phyloP scores from a whole-genome alignment of 495 filamentous ascomycete genomes.

The Penicillium antarcticum region DNA sequence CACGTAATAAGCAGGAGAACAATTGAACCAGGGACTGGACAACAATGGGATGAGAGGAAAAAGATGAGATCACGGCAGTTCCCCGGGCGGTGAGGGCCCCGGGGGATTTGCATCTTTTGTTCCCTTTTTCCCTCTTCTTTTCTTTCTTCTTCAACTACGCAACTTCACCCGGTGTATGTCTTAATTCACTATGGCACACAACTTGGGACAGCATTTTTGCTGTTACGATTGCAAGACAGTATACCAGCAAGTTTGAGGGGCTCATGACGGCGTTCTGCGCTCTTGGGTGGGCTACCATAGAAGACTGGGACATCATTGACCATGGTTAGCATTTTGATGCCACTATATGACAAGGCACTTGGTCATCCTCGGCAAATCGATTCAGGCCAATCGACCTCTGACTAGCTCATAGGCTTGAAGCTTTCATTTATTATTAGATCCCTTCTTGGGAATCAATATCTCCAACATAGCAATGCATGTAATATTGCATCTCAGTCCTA shows the following conservation, averaged over 20 bases:
- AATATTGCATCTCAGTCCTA: too few relatives aligned
- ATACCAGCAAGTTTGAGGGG: slow-evolving; percentile 50
- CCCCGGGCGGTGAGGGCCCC: slow-evolving; percentile 8
- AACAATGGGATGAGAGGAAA: slow-evolving; percentile 18
- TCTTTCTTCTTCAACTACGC: slow-evolving; percentile 26
- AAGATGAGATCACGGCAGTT: slow-evolving; percentile 19
- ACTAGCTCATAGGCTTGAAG: too few relatives aligned
- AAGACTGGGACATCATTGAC: slow-evolving; percentile 39
- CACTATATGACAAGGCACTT: not conserved
- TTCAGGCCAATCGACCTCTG: too few relatives aligned
- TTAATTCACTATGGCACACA: slow-evolving; percentile 22
- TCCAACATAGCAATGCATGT: too few relatives aligned
- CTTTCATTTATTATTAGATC: not conserved
- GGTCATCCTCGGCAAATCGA: not conserved
- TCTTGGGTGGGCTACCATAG: slow-evolving; percentile 49
- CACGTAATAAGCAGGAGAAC: slow-evolving; percentile 9
- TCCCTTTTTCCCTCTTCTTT: slow-evolving; percentile 8
- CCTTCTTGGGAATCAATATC: too few relatives aligned
- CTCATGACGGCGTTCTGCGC: slow-evolving; percentile 31
- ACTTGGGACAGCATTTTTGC: slow-evolving; percentile 22
- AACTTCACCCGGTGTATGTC: slow-evolving; percentile 34
- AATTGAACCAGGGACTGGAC: slow-evolving; percentile 10
- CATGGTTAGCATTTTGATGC: slow-evolving; percentile 9
- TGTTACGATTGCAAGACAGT: slow-evolving; percentile 38
- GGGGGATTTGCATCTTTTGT: slow-evolving; percentile 1